phyloP scores from a whole-genome alignment of 441 rosid species.

The Adansonia gregorii region DNA sequence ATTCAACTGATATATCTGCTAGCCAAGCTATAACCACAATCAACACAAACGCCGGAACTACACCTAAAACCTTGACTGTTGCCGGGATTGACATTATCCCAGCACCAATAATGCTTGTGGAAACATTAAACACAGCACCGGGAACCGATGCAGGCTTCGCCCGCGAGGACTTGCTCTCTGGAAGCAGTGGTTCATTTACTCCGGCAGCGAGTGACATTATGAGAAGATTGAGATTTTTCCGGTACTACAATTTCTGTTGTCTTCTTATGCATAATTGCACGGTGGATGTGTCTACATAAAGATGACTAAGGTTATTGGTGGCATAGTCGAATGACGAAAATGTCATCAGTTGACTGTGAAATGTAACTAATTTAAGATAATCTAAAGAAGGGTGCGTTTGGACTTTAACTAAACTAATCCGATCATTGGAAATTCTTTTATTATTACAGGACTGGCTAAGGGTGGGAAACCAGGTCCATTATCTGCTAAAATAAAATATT shows the following conservation, averaged over 20 bases:
- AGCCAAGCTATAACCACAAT: constrained; percentile 69
- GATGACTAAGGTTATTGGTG: background rate
- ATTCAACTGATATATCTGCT: constrained; percentile 62
- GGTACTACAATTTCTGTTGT: constrained; percentile 23
- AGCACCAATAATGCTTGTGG: constrained; percentile 80
- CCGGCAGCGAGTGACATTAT: constrained; percentile 52
- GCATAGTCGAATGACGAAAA: constrained; percentile 33
- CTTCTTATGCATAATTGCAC: constrained; percentile 24
- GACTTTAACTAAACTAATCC: background rate
- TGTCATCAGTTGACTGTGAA: constrained; percentile 14
- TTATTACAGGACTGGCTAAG: constrained; percentile 14
- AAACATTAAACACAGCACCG: constrained; percentile 82
- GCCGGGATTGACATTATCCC: constrained; percentile 95
- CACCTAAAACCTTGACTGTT: constrained; percentile 74
- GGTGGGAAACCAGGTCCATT: no score
- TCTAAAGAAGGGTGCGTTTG: constrained; percentile 24
- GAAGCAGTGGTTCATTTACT: constrained; percentile 52
- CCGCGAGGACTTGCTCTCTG: constrained; percentile 29
- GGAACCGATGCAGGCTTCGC: constrained; percentile 48
- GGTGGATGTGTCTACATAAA: background rate
- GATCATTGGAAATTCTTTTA: background rate
- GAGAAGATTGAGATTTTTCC: constrained; percentile 19
- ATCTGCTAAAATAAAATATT: no score
- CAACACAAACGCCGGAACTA: constrained; percentile 61
- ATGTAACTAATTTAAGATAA: background rate